A percentile compares a stretch with the other conserved stretches of the same genome.
phyloP scores from a whole-genome alignment of 257 asterid genomes.

The Dorcoceras hygrometricum region DNA sequence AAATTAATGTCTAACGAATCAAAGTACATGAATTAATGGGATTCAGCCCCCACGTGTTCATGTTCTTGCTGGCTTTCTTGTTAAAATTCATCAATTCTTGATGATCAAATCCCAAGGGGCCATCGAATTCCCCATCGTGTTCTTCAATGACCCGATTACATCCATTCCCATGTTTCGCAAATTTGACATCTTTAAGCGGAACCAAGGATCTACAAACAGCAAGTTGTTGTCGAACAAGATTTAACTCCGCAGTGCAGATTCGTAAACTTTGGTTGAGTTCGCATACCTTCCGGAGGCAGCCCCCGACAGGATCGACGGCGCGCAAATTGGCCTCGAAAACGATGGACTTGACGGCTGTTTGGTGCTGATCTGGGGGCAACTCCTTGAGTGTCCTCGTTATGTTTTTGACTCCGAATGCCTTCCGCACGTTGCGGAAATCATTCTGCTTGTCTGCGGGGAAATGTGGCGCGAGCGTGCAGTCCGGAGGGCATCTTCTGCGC shows the following conservation, averaged over 20 bases:
- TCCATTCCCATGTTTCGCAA: neutral
- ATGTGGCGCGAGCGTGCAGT: conserved; percentile 36
- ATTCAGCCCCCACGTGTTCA: no score
- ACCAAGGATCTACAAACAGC: neutral
- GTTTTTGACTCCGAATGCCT: conserved; percentile 37
- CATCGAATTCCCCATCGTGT: neutral
- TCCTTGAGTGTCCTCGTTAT: conserved; percentile 21
- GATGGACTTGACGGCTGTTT: conserved; percentile 25
- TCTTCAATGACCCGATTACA: neutral
- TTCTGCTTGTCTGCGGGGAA: conserved; percentile 38
- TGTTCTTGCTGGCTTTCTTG: no score
- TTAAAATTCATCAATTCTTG: no score
- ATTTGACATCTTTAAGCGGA: neutral
- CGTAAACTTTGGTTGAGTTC: conserved; percentile 1
- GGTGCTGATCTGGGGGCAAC: neutral
- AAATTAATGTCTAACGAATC: no score
- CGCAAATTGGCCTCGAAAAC: conserved; percentile 31
- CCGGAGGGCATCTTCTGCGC: conserved; percentile 37
- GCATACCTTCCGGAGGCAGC: conserved; percentile 20
- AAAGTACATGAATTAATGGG: no score
- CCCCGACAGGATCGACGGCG: conserved; percentile 41
- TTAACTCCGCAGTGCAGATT: neutral
- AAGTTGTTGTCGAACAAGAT: conserved; percentile 3
- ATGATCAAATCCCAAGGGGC: neutral
- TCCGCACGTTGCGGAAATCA: conserved; percentile 39